Evolutionary conservation across 192 early-diverging fungal genomes (phyloP), one percentile per base, ranked within the genome.

Genomic region (Ramicandelaber brevisporus): DNA sequence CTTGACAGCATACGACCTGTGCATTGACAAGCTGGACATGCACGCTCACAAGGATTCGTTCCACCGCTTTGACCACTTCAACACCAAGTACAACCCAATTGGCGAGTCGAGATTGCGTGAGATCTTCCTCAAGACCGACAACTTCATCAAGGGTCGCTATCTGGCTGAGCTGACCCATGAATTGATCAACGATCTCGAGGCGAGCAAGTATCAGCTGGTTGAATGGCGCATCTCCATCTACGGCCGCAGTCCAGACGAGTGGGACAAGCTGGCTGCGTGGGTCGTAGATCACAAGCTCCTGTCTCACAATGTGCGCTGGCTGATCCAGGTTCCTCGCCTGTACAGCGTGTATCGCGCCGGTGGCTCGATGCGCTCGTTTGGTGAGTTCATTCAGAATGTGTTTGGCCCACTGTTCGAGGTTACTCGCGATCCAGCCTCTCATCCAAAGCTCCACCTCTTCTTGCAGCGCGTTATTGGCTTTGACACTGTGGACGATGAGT

Each of bases 51-150:
- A 85, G 31, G 82, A 83, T 53, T 79, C 84, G 2, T 93, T 87
- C 60, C 84, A 93, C 55, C 59, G 82, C 21, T 88, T 93, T 34
- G 88, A 88, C 56, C 88, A 89, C 48, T 95, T 95, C 61, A 95
- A 95, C 42, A 49, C 84, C 14, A 89, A 95, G 46, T 95, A 95
- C 46, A 87, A 87, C 34, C 88, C 88, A 5, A 59, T 95, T 26
- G 88, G 88, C 14, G 85, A 89, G 46, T 85, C 79, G 20, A 80
- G 88, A 34, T 49, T 95, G 26, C 53, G 88, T 28, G 84, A 88
- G 45, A 89, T 95, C 33, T 95, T 95, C 37, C 54, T 95, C 50
- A 95, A 95, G 55, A 82, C 84, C 0, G 84, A 95, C 50, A 95
- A 95, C 46, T 70, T 55, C 31, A 70, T 87, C 32, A 39, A 73